Conservation (phyloP, 805 yeast species). For the Kodamaea kakaduensis region DNA sequence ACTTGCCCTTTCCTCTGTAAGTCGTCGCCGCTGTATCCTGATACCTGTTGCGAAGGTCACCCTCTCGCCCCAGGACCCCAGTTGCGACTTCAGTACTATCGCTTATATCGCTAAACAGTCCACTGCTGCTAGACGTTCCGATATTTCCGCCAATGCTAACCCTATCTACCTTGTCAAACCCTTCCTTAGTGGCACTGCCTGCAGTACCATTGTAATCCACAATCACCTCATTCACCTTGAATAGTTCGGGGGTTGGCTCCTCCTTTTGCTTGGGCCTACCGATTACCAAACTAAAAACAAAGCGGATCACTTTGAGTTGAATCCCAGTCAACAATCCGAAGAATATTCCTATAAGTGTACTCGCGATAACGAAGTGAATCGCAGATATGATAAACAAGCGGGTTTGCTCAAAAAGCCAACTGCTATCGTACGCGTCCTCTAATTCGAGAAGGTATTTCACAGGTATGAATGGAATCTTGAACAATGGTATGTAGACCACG, state of each 20-base stretch:
- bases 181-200: no score
- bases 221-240: slow-evolving; percentile 4
- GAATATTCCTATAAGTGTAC: slow-evolving; percentile 10
- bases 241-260: no score
- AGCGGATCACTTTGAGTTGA: slow-evolving; percentile 9
- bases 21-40: no score
- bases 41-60: no score
- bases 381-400: slow-evolving; percentile 7
- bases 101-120: no score
- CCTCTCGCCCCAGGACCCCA: no score
- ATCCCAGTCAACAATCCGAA: slow-evolving; percentile 11
- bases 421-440: slow-evolving; percentile 8
- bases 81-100: no score
- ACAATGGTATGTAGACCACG: slow-evolving; percentile 12
- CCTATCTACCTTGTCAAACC: no score
- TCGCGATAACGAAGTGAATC: slow-evolving; percentile 11
- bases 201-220: neutral
- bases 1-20: no score
- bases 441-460: slow-evolving; percentile 12
- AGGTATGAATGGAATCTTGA: slow-evolving; percentile 12
- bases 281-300: slow-evolving; percentile 9
- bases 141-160: no score
- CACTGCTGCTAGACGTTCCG: no score
- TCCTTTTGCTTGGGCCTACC: neutral
- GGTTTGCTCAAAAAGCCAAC: slow-evolving; percentile 12